Evolutionary conservation across 306 rosid species (phyloP).

Genomic region (Prunus persica): Prunus_persica_NCBIv2 NC_034014.1:22734001-22734500

Average conservation of each 20-base stretch:
- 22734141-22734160: too few relatives aligned
- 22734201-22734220: too few relatives aligned
- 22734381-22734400: not conserved
- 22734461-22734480: constrained; percentile 5
- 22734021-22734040: too few relatives aligned
- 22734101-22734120: too few relatives aligned
- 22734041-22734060: too few relatives aligned
- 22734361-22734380: not conserved
- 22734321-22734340: constrained; percentile 8
- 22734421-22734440: constrained; percentile 42
- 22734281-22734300: constrained; percentile 5
- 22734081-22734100: too few relatives aligned
- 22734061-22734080: too few relatives aligned
- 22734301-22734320: constrained; percentile 23
- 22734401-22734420: constrained; percentile 23
- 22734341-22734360: constrained; percentile 15
- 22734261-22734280: constrained; percentile 1
- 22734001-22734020: too few relatives aligned
- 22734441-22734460: constrained; percentile 23
- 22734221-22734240: not conserved
- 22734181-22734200: too few relatives aligned
- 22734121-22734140: too few relatives aligned
- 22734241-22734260: constrained; percentile 10
- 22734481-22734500: constrained; percentile 6
- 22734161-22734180: too few relatives aligned